These are phyloP conservation scores for Cadophora sp. DNA, from an alignment of 2,329 filamentous ascomycete species.

Conservation along the genomic window DNA sequence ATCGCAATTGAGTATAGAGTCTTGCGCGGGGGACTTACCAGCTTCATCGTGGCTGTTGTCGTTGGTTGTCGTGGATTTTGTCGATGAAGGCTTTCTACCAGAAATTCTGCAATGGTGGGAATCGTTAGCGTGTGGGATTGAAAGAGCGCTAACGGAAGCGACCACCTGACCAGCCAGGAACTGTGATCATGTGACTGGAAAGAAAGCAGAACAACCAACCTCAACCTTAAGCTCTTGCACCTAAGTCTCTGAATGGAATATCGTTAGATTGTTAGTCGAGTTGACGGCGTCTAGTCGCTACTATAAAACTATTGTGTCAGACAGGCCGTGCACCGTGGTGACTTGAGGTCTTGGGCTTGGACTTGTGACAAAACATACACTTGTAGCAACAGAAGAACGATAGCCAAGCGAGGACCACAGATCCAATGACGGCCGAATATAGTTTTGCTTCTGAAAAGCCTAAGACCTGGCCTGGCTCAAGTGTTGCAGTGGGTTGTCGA, in stretches of 20 bases:
- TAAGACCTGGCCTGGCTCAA: not conserved
- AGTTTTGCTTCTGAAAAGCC: too few relatives aligned
- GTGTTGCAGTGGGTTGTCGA: not conserved
- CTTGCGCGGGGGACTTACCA: slow-evolving; percentile 37
- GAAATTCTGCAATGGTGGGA: not conserved
- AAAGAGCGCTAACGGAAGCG: not conserved
- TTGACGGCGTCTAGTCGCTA: too few relatives aligned
- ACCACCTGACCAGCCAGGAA: not conserved
- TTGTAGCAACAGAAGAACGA: not conserved
- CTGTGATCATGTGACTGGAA: not conserved
- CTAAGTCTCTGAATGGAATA: too few relatives aligned
- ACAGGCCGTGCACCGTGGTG: not conserved
- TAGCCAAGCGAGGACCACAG: too few relatives aligned
- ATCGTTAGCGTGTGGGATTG: slow-evolving; percentile 9
- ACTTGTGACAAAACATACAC: not conserved
- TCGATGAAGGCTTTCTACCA: not conserved
- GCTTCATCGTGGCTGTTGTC: slow-evolving; percentile 42
- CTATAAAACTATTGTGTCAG: too few relatives aligned
- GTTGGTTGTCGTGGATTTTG: slow-evolving; percentile 19
- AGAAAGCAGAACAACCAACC: not conserved
- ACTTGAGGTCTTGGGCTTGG: not conserved
- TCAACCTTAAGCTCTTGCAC: not conserved
- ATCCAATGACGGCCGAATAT: too few relatives aligned
- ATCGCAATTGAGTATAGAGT: slow-evolving; percentile 13
- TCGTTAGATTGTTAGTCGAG: too few relatives aligned